Conservation (phyloP, 345 rosid species). For the Brassica nigra region DNA sequence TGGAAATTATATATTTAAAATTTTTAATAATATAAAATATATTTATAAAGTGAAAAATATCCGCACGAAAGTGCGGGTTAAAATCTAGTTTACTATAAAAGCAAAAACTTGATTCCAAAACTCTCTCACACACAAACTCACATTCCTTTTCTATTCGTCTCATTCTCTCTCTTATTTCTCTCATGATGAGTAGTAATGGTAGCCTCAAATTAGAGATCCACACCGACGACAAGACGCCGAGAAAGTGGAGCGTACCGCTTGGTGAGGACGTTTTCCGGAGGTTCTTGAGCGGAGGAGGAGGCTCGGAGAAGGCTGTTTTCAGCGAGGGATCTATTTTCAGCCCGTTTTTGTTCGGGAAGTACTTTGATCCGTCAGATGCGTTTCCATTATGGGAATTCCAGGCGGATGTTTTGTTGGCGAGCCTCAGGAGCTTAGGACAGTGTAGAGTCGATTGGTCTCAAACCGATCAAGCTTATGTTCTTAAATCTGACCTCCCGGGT, state of each 20-base stretch:
- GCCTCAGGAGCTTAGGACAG: slow-evolving; percentile 63
- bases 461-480: slow-evolving; percentile 69
- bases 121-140: slow-evolving; percentile 24
- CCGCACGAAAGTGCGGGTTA: no score
- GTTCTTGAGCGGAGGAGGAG: slow-evolving; percentile 49
- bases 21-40: no score
- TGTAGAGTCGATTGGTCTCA: slow-evolving; percentile 73
- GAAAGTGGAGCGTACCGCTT: slow-evolving; percentile 73
- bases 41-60: no score
- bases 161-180: slow-evolving; percentile 7
- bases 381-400: slow-evolving; percentile 93
- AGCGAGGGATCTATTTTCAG: slow-evolving; percentile 86
- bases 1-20: no score
- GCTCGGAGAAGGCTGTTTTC: slow-evolving; percentile 52
- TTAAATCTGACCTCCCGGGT: slow-evolving; percentile 79
- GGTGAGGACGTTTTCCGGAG: slow-evolving; percentile 58
- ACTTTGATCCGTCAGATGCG: slow-evolving; percentile 91
- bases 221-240: slow-evolving; percentile 61
- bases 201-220: slow-evolving; percentile 56
- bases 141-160: slow-evolving; percentile 13
- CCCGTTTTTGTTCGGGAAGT: slow-evolving; percentile 81
- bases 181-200: slow-evolving; percentile 36
- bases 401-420: slow-evolving; percentile 54
- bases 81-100: background rate
- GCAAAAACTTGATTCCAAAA: slow-evolving; percentile 30